phyloP scores from a whole-genome alignment of 108 stramenopile species.

The Conticribra guillardii region DNA sequence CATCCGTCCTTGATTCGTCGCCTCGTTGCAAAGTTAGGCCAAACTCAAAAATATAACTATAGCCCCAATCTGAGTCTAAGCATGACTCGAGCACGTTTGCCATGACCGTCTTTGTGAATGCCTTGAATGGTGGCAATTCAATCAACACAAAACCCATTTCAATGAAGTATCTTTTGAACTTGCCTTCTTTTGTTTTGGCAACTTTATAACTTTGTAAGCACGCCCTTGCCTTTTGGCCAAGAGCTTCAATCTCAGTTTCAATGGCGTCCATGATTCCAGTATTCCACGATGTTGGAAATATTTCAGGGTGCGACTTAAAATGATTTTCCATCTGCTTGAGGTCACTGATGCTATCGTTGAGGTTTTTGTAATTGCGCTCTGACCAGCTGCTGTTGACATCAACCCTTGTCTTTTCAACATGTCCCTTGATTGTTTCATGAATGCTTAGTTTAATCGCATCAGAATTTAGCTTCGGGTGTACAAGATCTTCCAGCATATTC shows the following conservation, averaged over 20 bases:
- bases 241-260: conserved; percentile 48
- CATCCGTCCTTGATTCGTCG: conserved; percentile 42
- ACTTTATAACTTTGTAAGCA: conserved; percentile 35
- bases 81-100: conserved; percentile 55
- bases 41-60: conserved; percentile 65
- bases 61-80: conserved; percentile 59
- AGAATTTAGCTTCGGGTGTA: conserved; percentile 47
- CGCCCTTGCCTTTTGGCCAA: conserved; percentile 45
- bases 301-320: conserved; percentile 50
- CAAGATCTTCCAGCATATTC: conserved; percentile 50
- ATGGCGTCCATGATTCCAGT: conserved; percentile 47
- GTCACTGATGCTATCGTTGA: conserved; percentile 54
- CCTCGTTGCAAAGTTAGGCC: conserved; percentile 57
- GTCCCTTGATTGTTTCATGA: conserved; percentile 39
- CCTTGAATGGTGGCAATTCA: conserved; percentile 56
- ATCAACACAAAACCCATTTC: conserved; percentile 62
- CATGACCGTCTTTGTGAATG: conserved; percentile 54
- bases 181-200: conserved; percentile 48
- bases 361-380: conserved; percentile 56
- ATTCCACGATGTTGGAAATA: conserved; percentile 63
- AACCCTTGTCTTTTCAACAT: conserved; percentile 46
- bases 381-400: conserved; percentile 57
- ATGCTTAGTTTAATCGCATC: conserved; percentile 26
- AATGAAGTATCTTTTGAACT: conserved; percentile 60
- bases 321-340: conserved; percentile 56